Evolutionary conservation across 768 basidiomycete genomes (phyloP).

Genomic region (Suillus weaverae): DNA sequence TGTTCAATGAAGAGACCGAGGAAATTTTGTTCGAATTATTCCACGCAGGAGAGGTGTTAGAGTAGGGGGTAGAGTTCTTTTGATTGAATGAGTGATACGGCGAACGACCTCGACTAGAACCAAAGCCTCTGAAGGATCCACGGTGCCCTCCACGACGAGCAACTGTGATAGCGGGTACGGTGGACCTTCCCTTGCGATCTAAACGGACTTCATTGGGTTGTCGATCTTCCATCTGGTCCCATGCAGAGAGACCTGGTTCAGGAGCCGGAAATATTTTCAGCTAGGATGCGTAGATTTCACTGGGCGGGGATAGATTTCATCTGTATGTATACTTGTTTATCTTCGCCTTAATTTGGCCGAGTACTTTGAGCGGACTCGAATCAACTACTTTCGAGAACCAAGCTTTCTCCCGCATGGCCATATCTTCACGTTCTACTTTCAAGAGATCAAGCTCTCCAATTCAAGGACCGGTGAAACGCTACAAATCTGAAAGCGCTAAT

Average conservation of each 20-base stretch:
- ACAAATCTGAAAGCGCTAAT: constrained; percentile 19
- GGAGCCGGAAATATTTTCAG: not conserved
- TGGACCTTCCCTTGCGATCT: constrained; percentile 32
- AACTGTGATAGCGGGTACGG: constrained; percentile 28
- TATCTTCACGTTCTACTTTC: constrained; percentile 8
- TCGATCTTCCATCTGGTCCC: constrained; percentile 32
- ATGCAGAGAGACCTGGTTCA: not conserved
- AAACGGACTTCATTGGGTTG: constrained; percentile 42
- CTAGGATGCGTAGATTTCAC: not conserved
- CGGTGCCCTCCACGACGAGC: constrained; percentile 4
- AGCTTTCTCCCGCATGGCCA: not conserved
- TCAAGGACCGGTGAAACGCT: constrained; percentile 18
- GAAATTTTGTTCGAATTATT: not conserved
- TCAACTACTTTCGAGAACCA: not conserved
- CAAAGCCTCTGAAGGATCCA: not conserved
- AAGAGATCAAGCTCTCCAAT: constrained; percentile 16
- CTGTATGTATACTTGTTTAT: constrained; percentile 27
- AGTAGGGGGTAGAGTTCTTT: not conserved
- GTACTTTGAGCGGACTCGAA: not conserved
- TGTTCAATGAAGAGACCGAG: not conserved
- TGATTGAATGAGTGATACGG: constrained; percentile 1
- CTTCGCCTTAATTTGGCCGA: constrained; percentile 6
- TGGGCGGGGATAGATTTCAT: not conserved
- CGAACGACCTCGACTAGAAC: not conserved
- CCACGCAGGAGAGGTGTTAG: not conserved